phyloP scores from a whole-genome alignment of 495 filamentous ascomycete genomes.

The Penicillium arizonense region DNA sequence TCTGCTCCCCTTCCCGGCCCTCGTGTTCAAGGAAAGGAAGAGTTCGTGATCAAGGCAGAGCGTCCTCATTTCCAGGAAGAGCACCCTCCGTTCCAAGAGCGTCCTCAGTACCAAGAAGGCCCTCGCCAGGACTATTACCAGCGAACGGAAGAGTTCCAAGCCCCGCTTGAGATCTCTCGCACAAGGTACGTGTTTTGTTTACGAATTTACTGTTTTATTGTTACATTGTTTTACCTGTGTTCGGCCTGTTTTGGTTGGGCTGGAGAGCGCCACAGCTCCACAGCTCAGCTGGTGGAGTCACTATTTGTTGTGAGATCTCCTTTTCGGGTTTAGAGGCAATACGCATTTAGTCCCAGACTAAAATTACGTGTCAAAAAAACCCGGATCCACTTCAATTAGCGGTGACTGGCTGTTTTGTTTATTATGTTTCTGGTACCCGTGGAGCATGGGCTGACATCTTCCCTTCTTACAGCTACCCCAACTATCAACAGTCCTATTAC shows the following conservation, averaged over 20 bases:
- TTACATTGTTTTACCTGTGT: constrained; percentile 3
- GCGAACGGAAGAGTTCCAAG: constrained; percentile 16
- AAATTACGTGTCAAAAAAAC: constrained; percentile 41
- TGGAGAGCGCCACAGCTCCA: neutral
- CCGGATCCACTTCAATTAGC: constrained; percentile 31
- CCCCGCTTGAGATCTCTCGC: constrained; percentile 55
- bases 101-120: neutral
- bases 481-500: constrained; percentile 57
- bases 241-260: constrained; percentile 11
- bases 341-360: constrained; percentile 33
- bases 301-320: constrained; percentile 25
- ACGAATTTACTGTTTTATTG: constrained; percentile 7
- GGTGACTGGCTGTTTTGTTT: constrained; percentile 31
- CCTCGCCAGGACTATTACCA: constrained; percentile 6
- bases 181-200: constrained; percentile 46
- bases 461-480: constrained; percentile 45
- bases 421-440: constrained; percentile 26
- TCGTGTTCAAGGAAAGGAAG: constrained; percentile 72
- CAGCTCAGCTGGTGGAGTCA: constrained; percentile 11
- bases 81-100: constrained; percentile 36
- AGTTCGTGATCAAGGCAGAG: constrained; percentile 72
- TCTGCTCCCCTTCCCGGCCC: constrained; percentile 66
- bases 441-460: constrained; percentile 21
- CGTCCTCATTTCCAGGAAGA: constrained; percentile 55
- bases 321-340: constrained; percentile 25